Evolutionary conservation across 345 rosid species (phyloP).

Genomic region (Eucalyptus guilfoylei): DNA sequence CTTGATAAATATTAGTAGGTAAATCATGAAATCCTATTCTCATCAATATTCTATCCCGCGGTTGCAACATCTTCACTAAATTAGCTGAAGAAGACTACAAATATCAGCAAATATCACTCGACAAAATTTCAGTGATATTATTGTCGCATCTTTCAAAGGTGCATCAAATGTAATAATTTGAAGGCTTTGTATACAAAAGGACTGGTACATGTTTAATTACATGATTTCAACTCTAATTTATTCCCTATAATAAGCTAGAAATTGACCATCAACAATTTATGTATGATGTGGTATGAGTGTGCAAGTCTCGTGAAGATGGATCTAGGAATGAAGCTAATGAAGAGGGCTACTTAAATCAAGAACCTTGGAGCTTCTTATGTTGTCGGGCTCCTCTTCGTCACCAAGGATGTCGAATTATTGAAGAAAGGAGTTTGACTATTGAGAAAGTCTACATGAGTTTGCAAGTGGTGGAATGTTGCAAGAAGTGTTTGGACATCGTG

Average conservation of each 20-base stretch:
- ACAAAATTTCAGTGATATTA: fast-evolving
- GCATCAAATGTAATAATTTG: not conserved
- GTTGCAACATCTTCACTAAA: not conserved
- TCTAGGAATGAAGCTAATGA: not conserved
- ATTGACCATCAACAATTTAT: not conserved
- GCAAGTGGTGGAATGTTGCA: no score
- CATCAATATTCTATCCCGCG: fast-evolving
- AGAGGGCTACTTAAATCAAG: not conserved
- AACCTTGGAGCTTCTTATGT: not conserved
- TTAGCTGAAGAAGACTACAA: not conserved
- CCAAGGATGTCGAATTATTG: not conserved
- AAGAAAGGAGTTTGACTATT: not conserved
- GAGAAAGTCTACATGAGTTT: fast-evolving
- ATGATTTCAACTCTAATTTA: not conserved
- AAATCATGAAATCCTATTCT: not conserved
- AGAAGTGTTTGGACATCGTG: not conserved
- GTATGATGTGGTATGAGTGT: not conserved
- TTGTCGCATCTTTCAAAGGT: fast-evolving
- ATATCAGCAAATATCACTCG: not conserved
- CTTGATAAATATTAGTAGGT: not conserved
- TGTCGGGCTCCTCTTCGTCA: not conserved
- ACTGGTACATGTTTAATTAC: not conserved
- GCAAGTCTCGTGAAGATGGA: not conserved
- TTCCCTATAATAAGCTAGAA: not conserved
- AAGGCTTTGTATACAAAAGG: not conserved